A percentile compares a stretch with the other conserved stretches of the same genome.
phyloP scores from a whole-genome alignment of 2,329 filamentous ascomycete species.

The Fusarium longipes region DNA sequence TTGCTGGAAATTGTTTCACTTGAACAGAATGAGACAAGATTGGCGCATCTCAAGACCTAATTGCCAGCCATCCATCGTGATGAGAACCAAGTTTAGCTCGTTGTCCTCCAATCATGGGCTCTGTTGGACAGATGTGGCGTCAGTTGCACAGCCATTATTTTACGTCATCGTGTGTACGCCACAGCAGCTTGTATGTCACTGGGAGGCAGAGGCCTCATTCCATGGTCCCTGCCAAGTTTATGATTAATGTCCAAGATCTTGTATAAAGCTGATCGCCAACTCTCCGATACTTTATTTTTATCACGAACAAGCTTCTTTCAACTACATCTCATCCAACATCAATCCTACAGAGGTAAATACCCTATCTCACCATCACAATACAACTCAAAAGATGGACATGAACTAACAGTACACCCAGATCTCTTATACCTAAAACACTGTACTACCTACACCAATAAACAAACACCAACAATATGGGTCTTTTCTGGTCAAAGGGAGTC shows the following conservation, averaged over 20 bases:
- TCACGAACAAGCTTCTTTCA: slow-evolving; percentile 40
- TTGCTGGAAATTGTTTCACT: slow-evolving; percentile 16
- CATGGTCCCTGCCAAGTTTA: slow-evolving; percentile 43
- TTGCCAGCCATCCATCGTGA: slow-evolving; percentile 7
- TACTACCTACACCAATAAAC: background rate
- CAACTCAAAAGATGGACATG: background rate
- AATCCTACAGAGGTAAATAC: slow-evolving; percentile 13
- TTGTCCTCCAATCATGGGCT: slow-evolving; percentile 1
- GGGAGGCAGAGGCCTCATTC: slow-evolving; percentile 21
- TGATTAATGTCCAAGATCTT: slow-evolving; percentile 21
- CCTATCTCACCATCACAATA: too few species aligned
- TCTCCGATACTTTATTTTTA: slow-evolving; percentile 39
- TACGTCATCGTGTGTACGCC: slow-evolving; percentile 38
- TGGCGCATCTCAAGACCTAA: slow-evolving; percentile 8
- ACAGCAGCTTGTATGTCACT: slow-evolving; percentile 21
- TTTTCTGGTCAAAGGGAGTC: slow-evolving; percentile 60
- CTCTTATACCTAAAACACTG: background rate
- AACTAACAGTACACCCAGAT: slow-evolving; percentile 18
- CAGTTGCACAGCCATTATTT: slow-evolving; percentile 35
- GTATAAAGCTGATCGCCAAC: slow-evolving; percentile 40
- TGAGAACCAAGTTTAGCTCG: background rate
- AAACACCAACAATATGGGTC: slow-evolving; percentile 53
- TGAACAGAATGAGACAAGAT: slow-evolving; percentile 16
- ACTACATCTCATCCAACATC: slow-evolving; percentile 22
- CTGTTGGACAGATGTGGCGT: slow-evolving; percentile 15